Evolutionary conservation across 495 filamentous ascomycete species (phyloP), one percentile per base, ranked within the genome.

Genomic region (Aspergillus cavernicola): DNA sequence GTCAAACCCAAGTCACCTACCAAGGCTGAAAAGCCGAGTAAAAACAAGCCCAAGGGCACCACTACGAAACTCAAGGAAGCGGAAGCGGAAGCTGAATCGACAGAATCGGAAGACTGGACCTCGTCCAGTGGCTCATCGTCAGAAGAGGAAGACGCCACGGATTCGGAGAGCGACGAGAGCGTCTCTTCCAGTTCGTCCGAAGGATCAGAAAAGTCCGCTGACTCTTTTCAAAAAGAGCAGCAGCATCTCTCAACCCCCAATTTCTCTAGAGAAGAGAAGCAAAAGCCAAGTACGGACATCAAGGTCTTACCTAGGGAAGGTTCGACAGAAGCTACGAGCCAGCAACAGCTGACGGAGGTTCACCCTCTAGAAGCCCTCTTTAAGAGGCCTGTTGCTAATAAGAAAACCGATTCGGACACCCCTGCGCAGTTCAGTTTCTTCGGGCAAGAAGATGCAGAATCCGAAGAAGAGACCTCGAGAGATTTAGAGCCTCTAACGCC

Each of bases 291-390:
- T 33, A 18, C 20, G 4, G 16, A 45, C 29, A 20, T 33, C 18
- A 33, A 33, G 19, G 29, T 11, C 16, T 33, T 7, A 16, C 18
- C 29, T 15, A 24, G 24, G 18, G 18, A n/a, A 33, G 12, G 12
- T 11, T 37, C 28, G 11, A 16, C 31, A 46, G 38, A 60, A 10
- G 29, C 13, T 9, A 53, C 60, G 22, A 52, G 64, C 31, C 16
- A 56, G 29, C 22, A 67, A 18, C 47, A 59, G 23, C 38, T 58
- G 15, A 74, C 70, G 59, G 84, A 87, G 56, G 74, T 93, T 11
- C 90, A 96, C 57, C 92, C 91, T 0, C 73, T 96, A 10, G 92
- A 97, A 71, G 88, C 89, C 0, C 80, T 97, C 7, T 97, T 91
- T 76, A 96, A 96, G 62, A 82, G 82, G 10, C 76, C 84, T 1